These are phyloP conservation scores for Ceratocystis albifundus DNA, from an alignment of 2,329 filamentous ascomycete genomes.

Conservation along the genomic window DNA sequence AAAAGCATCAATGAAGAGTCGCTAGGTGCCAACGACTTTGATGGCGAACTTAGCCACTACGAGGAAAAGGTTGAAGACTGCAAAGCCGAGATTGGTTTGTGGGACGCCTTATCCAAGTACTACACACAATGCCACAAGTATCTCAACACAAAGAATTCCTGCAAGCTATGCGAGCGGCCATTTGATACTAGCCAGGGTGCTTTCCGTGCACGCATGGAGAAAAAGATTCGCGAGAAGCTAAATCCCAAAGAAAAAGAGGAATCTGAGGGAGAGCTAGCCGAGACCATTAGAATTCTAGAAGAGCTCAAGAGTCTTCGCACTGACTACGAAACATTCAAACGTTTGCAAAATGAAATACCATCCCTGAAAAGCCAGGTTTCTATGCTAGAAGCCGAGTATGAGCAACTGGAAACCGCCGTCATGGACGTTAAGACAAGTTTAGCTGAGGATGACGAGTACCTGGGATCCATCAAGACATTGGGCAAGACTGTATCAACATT, in stretches of 20 bases:
- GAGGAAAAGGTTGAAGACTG: slow-evolving; percentile 48
- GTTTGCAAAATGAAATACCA: slow-evolving; percentile 61
- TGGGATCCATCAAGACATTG: slow-evolving; percentile 63
- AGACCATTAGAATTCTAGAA: slow-evolving; percentile 40
- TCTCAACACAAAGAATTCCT: slow-evolving; percentile 58
- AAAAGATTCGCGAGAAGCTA: slow-evolving; percentile 53
- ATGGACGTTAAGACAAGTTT: slow-evolving; percentile 59
- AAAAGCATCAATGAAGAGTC: slow-evolving; percentile 35
- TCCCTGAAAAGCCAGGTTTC: slow-evolving; percentile 52
- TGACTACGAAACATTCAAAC: slow-evolving; percentile 62
- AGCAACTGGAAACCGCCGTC: slow-evolving; percentile 46
- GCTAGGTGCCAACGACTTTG: slow-evolving; percentile 42
- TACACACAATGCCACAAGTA: slow-evolving; percentile 56
- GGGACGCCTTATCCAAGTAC: slow-evolving; percentile 57
- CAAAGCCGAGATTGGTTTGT: slow-evolving; percentile 57
- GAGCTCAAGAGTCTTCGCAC: slow-evolving; percentile 51
- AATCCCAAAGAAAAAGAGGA: slow-evolving; percentile 52
- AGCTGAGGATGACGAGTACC: slow-evolving; percentile 50
- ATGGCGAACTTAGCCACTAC: slow-evolving; percentile 40
- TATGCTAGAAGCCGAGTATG: slow-evolving; percentile 50
- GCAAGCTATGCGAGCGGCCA: slow-evolving; percentile 60
- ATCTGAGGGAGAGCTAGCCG: slow-evolving; percentile 49
- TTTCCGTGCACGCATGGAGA: slow-evolving; percentile 49
- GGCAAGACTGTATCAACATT: slow-evolving; percentile 68
- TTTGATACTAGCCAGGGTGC: slow-evolving; percentile 52